These are phyloP conservation scores for Phaeolepiota aurea DNA, from an alignment of 768 basidiomycete species.

Conservation along the genomic window DNA sequence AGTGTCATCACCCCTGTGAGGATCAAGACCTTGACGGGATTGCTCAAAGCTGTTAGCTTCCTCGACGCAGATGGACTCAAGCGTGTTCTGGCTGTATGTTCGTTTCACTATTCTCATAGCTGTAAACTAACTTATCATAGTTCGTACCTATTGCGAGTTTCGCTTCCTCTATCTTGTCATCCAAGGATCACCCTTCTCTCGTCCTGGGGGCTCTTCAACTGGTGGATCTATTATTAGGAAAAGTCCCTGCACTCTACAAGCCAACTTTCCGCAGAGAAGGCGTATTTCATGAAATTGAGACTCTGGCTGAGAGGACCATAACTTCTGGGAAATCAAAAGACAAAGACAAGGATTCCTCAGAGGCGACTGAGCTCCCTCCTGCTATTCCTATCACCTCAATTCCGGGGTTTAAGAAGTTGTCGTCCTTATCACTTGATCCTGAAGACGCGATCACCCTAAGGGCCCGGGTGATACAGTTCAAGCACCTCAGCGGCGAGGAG, in stretches of 20 bases:
- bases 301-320: constrained; percentile 57
- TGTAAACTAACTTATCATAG: constrained; percentile 32
- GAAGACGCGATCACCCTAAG: constrained; percentile 90
- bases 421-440: constrained; percentile 65
- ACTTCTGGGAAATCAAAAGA: constrained; percentile 44
- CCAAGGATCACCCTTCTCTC: constrained; percentile 80
- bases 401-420: constrained; percentile 62
- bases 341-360: constrained; percentile 28
- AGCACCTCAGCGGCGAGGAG: constrained; percentile 55
- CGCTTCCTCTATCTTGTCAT: constrained; percentile 88
- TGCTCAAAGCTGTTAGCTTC: constrained; percentile 90
- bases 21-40: constrained; percentile 78
- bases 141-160: constrained; percentile 94
- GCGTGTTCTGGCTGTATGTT: constrained; percentile 66
- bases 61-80: constrained; percentile 70
- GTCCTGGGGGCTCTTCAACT: constrained; percentile 88
- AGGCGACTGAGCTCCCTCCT: constrained; percentile 18
- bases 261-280: constrained; percentile 91
- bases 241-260: constrained; percentile 78
- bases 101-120: constrained; percentile 1
- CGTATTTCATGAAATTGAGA: constrained; percentile 90
- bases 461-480: constrained; percentile 84
- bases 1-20: constrained; percentile 85
- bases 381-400: constrained; percentile 35
- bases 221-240: constrained; percentile 82